phyloP scores from a whole-genome alignment of 176 grass and related monocot species.

The Phoenix roebelenii region DNA sequence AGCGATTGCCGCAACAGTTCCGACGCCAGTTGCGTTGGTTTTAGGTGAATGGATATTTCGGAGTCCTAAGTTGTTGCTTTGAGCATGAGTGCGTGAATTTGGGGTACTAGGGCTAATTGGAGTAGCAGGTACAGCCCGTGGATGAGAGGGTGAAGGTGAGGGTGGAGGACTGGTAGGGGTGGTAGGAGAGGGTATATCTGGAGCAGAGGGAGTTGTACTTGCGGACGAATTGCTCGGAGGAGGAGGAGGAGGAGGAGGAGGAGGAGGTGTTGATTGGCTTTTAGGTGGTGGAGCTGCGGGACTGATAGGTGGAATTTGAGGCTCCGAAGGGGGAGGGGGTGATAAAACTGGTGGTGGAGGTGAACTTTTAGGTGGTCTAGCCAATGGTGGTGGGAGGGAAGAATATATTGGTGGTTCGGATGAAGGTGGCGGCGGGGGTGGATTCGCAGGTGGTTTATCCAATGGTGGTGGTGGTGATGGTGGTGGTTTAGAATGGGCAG shows the following conservation, averaged over 20 bases:
- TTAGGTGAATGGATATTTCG: background rate
- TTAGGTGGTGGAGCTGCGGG: slow-evolving; percentile 31
- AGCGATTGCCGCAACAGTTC: slow-evolving; percentile 19
- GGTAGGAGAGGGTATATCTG: background rate
- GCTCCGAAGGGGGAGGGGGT: background rate
- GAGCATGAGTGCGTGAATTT: background rate
- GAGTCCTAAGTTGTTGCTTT: background rate
- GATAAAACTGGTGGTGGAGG: no score
- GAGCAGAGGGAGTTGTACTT: background rate
- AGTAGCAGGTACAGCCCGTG: background rate
- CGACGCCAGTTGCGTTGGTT: slow-evolving; percentile 2
- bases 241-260: slow-evolving; percentile 35
- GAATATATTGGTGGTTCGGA: slow-evolving; percentile 21
- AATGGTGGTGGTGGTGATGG: background rate
- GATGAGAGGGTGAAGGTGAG: background rate
- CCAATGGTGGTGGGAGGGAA: slow-evolving; percentile 1
- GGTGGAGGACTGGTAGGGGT: background rate
- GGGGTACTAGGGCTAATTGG: background rate
- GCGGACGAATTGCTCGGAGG: background rate
- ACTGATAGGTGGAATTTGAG: slow-evolving; percentile 20
- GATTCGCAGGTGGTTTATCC: background rate
- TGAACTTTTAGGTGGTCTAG: slow-evolving; percentile 8
- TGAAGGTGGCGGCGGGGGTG: slow-evolving; percentile 15
- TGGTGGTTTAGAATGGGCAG: no score
- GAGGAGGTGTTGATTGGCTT: slow-evolving; percentile 23